Percentiles rank a stretch among this genome's conserved stretches.
Conservation (phyloP, 805 yeast genomes). For the Starmerella roubikii region DNA sequence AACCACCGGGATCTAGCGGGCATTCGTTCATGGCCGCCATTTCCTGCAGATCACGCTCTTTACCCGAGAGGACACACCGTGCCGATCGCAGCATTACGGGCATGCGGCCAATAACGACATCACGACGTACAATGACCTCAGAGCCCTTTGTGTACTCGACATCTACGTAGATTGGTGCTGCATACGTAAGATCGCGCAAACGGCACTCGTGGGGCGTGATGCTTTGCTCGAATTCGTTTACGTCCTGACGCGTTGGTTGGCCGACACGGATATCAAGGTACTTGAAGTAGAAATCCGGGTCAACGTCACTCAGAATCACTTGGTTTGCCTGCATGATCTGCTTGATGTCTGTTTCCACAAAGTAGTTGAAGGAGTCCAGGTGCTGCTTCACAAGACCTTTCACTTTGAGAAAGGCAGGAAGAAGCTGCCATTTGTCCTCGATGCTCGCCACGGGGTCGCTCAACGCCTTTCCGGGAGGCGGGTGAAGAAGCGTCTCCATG, state of each 20-base stretch:
- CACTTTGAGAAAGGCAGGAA: constrained; percentile 91
- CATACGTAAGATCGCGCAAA: constrained; percentile 80
- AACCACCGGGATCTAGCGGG: constrained; percentile 98
- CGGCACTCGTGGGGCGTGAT: constrained; percentile 84
- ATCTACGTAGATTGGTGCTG: constrained; percentile 92
- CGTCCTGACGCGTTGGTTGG: constrained; percentile 29
- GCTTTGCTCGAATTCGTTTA: constrained; percentile 23
- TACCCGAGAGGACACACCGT: constrained; percentile 78
- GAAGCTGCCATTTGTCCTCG: constrained; percentile 89
- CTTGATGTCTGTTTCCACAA: constrained; percentile 83
- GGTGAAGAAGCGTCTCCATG: constrained; percentile 50
- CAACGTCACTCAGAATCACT: constrained; percentile 80
- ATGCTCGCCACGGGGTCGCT: constrained; percentile 84
- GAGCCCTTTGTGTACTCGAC: constrained; percentile 94
- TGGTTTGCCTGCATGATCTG: constrained; percentile 89
- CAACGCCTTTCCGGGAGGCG: constrained; percentile 67
- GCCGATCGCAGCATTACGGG: constrained; percentile 95
- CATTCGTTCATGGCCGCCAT: constrained; percentile 90
- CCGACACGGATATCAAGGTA: constrained; percentile 91
- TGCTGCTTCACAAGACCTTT: constrained; percentile 96
- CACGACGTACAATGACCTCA: constrained; percentile 77
- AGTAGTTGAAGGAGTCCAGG: constrained; percentile 93
- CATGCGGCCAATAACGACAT: constrained; percentile 93
- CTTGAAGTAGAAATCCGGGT: constrained; percentile 89
- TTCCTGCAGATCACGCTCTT: constrained; percentile 31